Evolutionary conservation across 2,329 filamentous ascomycete species (phyloP).

Genomic region (Colletotrichum lentis): DNA sequence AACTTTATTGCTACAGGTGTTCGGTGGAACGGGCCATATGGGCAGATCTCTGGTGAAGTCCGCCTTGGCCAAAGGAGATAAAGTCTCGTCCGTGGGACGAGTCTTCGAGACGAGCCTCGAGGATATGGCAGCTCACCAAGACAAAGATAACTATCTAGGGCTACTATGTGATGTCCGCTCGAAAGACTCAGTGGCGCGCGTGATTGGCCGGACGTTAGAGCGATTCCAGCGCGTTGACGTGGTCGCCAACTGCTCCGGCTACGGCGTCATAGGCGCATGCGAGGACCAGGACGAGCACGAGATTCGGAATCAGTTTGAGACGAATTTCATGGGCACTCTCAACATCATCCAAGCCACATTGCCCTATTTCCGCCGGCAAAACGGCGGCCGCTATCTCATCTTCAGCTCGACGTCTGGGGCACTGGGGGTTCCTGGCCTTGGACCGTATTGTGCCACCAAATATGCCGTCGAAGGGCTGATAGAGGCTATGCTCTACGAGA

Average conservation of each 20-base stretch:
- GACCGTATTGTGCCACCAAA: slow-evolving; percentile 95
- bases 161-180: slow-evolving; percentile 91
- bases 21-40: slow-evolving; percentile 97
- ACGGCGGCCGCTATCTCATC: slow-evolving; percentile 84
- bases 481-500: slow-evolving; percentile 96
- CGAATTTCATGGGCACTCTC: slow-evolving; percentile 94
- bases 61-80: slow-evolving; percentile 80
- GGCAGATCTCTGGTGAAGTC: slow-evolving; percentile 87
- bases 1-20: slow-evolving; percentile 65
- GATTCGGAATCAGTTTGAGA: slow-evolving; percentile 94
- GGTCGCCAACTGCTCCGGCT: slow-evolving; percentile 92
- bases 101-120: slow-evolving; percentile 77
- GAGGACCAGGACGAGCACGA: slow-evolving; percentile 98
- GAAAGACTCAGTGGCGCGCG: slow-evolving; percentile 76
- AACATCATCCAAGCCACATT: slow-evolving; percentile 91
- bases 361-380: slow-evolving; percentile 83
- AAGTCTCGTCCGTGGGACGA: slow-evolving; percentile 86
- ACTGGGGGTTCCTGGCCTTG: slow-evolving; percentile 90
- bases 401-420: slow-evolving; percentile 94
- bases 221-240: slow-evolving; percentile 86
- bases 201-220: slow-evolving; percentile 73
- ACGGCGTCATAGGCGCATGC: slow-evolving; percentile 93
- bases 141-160: slow-evolving; percentile 77
- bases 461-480: slow-evolving; percentile 96
- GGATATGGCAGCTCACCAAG: slow-evolving; percentile 69